Evolutionary conservation across 1,284 basidiomycete genomes (phyloP).

Genomic region (Ceratobasidium sp.): DNA sequence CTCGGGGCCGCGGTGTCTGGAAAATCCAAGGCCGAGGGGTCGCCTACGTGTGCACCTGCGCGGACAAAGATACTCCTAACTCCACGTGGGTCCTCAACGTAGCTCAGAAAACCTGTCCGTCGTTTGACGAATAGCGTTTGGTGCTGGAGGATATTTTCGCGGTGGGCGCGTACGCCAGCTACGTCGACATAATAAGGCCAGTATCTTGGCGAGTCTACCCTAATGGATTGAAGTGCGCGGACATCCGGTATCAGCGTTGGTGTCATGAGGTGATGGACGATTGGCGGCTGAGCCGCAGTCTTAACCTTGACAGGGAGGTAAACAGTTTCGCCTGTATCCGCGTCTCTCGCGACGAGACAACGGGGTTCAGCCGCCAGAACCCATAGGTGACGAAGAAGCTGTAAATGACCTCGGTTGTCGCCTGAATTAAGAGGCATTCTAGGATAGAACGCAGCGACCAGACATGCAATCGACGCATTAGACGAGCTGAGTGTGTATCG

Average conservation of each 20-base stretch:
- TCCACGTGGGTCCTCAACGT: slow-evolving; percentile 89
- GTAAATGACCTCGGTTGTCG: slow-evolving; percentile 90
- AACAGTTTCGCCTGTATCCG: slow-evolving; percentile 86
- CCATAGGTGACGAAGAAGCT: slow-evolving; percentile 95
- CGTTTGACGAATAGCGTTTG: slow-evolving; percentile 91
- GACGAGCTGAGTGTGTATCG: slow-evolving; percentile 91
- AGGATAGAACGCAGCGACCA: slow-evolving; percentile 91
- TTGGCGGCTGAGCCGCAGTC: slow-evolving; percentile 65
- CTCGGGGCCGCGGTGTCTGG: slow-evolving; percentile 72
- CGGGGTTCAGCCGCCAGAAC: slow-evolving; percentile 92
- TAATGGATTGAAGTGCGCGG: slow-evolving; percentile 75
- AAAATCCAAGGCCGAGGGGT: slow-evolving; percentile 78
- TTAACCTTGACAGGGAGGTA: slow-evolving; percentile 89
- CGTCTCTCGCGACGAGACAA: slow-evolving; percentile 87
- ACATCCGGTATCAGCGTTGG: slow-evolving; percentile 91
- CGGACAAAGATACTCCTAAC: slow-evolving; percentile 86
- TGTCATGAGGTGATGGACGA: slow-evolving; percentile 74
- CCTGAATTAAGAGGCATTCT: slow-evolving; percentile 76
- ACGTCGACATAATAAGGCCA: slow-evolving; percentile 89
- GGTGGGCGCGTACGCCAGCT: slow-evolving; percentile 68
- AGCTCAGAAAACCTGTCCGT: slow-evolving; percentile 88
- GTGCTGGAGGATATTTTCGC: slow-evolving; percentile 68
- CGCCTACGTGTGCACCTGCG: slow-evolving; percentile 74
- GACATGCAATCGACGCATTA: slow-evolving; percentile 85
- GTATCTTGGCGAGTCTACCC: slow-evolving; percentile 89